Evolutionary conservation across 2,329 filamentous ascomycete genomes (phyloP).

Genomic region (Neurospora crassa): DNA sequence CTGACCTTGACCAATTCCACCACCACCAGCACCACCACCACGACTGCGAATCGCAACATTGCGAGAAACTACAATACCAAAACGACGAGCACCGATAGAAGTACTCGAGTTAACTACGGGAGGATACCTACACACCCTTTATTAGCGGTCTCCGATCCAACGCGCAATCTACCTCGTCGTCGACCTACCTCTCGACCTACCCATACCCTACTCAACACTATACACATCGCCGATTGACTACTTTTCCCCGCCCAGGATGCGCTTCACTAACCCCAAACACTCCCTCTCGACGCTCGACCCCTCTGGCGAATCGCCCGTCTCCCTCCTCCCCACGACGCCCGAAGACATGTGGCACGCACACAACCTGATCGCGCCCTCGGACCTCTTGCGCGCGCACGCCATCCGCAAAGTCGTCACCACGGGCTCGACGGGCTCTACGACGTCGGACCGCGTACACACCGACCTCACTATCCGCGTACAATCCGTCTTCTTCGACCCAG

Average conservation of each 20-base stretch:
- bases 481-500: conserved; percentile 49
- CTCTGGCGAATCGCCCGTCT: conserved; percentile 26
- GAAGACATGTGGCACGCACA: conserved; percentile 50
- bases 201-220: no score
- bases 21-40: neutral
- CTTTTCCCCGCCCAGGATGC: conserved; percentile 22
- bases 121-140: neutral
- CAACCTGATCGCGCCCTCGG: conserved; percentile 46
- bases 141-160: neutral
- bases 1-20: neutral
- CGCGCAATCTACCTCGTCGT: neutral
- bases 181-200: neutral
- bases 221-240: neutral
- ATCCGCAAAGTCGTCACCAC: conserved; percentile 44
- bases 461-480: conserved; percentile 47
- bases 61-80: neutral
- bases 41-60: neutral
- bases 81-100: neutral
- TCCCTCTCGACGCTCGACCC: conserved; percentile 26
- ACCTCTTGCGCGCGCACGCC: conserved; percentile 45
- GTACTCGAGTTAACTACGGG: neutral
- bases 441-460: conserved; percentile 44
- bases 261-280: conserved; percentile 29
- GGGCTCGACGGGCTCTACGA: conserved; percentile 35
- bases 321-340: conserved; percentile 31